A percentile compares a stretch with the other conserved stretches of the same genome.
phyloP scores from a whole-genome alignment of 192 early-diverging fungal species.

The Backusella westeae region DNA sequence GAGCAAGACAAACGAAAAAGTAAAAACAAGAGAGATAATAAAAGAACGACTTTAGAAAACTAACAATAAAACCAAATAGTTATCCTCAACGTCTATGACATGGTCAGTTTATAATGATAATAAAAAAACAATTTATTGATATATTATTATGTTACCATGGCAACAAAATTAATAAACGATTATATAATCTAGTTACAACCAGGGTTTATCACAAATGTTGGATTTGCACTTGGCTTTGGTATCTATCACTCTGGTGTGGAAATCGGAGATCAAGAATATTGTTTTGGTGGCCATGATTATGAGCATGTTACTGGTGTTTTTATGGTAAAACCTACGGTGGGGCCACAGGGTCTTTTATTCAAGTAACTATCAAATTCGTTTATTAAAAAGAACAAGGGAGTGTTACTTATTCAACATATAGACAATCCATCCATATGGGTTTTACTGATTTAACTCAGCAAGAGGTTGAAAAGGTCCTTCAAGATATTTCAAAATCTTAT shows the following conservation, averaged over 20 bases:
- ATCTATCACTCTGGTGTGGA: slow-evolving; percentile 37
- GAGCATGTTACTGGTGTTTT: slow-evolving; percentile 34
- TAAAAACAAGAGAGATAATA: neutral
- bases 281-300: slow-evolving; percentile 38
- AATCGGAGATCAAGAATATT: slow-evolving; percentile 28
- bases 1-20: slow-evolving; percentile 9
- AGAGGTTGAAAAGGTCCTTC: slow-evolving; percentile 3
- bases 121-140: neutral
- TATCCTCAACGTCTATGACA: slow-evolving; percentile 29
- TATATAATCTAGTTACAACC: slow-evolving; percentile 16
- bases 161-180: neutral
- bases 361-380: slow-evolving; percentile 10
- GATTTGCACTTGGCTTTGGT: slow-evolving; percentile 26
- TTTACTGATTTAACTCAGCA: slow-evolving; percentile 17
- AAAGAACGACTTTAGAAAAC: neutral
- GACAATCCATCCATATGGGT: slow-evolving; percentile 32
- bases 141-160: neutral
- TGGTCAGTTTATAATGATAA: slow-evolving; percentile 15
- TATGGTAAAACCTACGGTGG: slow-evolving; percentile 30
- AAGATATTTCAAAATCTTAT: slow-evolving; percentile 16
- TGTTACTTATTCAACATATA: neutral
- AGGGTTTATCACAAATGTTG: slow-evolving; percentile 24
- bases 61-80: neutral
- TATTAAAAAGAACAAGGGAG: neutral
- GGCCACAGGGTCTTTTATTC: slow-evolving; percentile 22